Conservation (phyloP, 164 flowering plant genomes). For the Litsea cubeba region DNA sequence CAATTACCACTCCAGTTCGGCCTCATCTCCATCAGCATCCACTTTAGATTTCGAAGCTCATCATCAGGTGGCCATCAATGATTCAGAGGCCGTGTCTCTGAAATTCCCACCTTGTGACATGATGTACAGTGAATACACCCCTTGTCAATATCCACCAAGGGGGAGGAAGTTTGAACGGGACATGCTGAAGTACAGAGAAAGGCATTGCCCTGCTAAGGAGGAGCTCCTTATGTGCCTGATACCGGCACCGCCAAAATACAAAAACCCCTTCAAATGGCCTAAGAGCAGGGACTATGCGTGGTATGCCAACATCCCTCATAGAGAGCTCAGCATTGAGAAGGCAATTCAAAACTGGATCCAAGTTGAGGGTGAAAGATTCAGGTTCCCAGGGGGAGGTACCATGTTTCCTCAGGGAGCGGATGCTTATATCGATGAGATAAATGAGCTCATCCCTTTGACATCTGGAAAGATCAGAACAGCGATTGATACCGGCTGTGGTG, state of each 20-base stretch:
- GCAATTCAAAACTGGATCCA: slow-evolving; percentile 97
- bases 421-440: slow-evolving; percentile 88
- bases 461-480: slow-evolving; percentile 82
- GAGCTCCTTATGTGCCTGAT: slow-evolving; percentile 65
- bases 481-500: slow-evolving; percentile 95
- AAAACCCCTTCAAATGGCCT: slow-evolving; percentile 96
- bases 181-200: slow-evolving; percentile 78
- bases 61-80: slow-evolving; percentile 47
- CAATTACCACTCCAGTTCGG: not conserved
- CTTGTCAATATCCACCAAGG: slow-evolving; percentile 65
- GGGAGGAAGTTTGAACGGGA: slow-evolving; percentile 58
- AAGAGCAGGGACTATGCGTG: slow-evolving; percentile 94
- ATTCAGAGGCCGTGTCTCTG: slow-evolving; percentile 12
- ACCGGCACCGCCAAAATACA: slow-evolving; percentile 90
- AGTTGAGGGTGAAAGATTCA: slow-evolving; percentile 83
- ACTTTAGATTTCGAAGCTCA: slow-evolving; percentile 72
- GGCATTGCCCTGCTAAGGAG: slow-evolving; percentile 80
- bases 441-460: slow-evolving; percentile 65
- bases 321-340: slow-evolving; percentile 91
- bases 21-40: slow-evolving; percentile 18
- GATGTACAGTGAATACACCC: slow-evolving; percentile 78
- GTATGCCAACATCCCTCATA: slow-evolving; percentile 92
- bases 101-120: slow-evolving; percentile 58
- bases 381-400: slow-evolving; percentile 97
- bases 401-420: slow-evolving; percentile 97